Conservation (phyloP, 345 rosid species). For the Lumnitzera littorea region DNA sequence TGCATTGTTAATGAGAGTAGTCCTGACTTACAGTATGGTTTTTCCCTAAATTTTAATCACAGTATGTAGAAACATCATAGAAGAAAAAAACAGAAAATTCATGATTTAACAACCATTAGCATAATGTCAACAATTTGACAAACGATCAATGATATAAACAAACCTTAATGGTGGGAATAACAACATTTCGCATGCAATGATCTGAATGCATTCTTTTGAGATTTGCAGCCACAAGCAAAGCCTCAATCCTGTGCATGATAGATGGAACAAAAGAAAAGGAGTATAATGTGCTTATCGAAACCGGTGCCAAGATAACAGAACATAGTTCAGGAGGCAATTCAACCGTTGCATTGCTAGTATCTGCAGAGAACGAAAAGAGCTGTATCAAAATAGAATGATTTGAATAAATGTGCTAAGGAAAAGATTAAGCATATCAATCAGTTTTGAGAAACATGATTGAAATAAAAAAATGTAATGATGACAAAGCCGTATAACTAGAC, state of each 20-base stretch:
- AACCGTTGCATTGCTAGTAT: slow-evolving; percentile 29
- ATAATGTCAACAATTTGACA: slow-evolving; percentile 1
- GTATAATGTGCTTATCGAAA: slow-evolving; percentile 61
- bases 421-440: background rate
- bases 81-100: background rate
- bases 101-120: background rate
- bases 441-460: too few species aligned
- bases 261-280: slow-evolving; percentile 70
- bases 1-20: too few species aligned
- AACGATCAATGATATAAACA: background rate
- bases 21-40: too few species aligned
- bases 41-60: too few species aligned
- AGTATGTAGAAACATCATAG: background rate
- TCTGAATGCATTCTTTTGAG: slow-evolving; percentile 47
- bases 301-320: slow-evolving; percentile 44
- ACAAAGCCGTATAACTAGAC: too few species aligned
- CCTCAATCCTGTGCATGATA: slow-evolving; percentile 66
- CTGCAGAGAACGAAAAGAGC: slow-evolving; percentile 28
- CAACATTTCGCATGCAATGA: slow-evolving; percentile 23
- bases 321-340: slow-evolving; percentile 94
- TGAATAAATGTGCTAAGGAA: background rate
- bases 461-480: too few species aligned
- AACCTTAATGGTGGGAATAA: slow-evolving; percentile 80
- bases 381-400: background rate
- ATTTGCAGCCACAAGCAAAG: slow-evolving; percentile 65